These are phyloP conservation scores for Claviceps capensis DNA, from an alignment of 2,329 filamentous ascomycete species.

Conservation along the genomic window DNA sequence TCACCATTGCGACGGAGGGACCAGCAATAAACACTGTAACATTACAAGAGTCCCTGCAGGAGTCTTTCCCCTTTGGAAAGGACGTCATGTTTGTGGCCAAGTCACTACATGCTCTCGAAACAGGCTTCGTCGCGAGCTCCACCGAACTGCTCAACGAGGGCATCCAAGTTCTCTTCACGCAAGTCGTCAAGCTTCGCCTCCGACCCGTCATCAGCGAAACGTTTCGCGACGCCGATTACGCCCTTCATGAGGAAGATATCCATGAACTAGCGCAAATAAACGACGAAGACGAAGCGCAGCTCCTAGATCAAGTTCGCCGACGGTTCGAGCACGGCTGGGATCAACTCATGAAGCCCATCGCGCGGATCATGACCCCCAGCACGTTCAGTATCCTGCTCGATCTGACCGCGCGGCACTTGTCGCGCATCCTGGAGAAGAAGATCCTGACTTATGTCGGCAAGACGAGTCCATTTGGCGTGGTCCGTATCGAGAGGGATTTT, in stretches of 20 bases:
- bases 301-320: slow-evolving; percentile 56
- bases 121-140: slow-evolving; percentile 63
- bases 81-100: slow-evolving; percentile 58
- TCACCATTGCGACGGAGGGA: slow-evolving; percentile 31
- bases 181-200: slow-evolving; percentile 73
- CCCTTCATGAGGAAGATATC: slow-evolving; percentile 48
- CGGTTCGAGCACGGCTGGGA: slow-evolving; percentile 82
- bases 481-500: slow-evolving; percentile 74
- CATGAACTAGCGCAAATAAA: slow-evolving; percentile 39
- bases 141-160: slow-evolving; percentile 73
- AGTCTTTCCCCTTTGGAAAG: slow-evolving; percentile 67
- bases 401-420: slow-evolving; percentile 59
- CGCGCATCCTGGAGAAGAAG: slow-evolving; percentile 72
- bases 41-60: slow-evolving; percentile 34
- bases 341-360: slow-evolving; percentile 69
- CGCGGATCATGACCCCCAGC: slow-evolving; percentile 65
- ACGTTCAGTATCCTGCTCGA: slow-evolving; percentile 68
- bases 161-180: slow-evolving; percentile 72
- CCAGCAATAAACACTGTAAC: slow-evolving; percentile 17
- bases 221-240: slow-evolving; percentile 86
- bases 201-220: slow-evolving; percentile 75
- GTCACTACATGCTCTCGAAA: slow-evolving; percentile 54
- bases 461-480: slow-evolving; percentile 68
- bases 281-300: slow-evolving; percentile 38
- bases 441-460: slow-evolving; percentile 69